phyloP scores from a whole-genome alignment of 2,329 filamentous ascomycete species.

The Bipolaris gigantea region DNA sequence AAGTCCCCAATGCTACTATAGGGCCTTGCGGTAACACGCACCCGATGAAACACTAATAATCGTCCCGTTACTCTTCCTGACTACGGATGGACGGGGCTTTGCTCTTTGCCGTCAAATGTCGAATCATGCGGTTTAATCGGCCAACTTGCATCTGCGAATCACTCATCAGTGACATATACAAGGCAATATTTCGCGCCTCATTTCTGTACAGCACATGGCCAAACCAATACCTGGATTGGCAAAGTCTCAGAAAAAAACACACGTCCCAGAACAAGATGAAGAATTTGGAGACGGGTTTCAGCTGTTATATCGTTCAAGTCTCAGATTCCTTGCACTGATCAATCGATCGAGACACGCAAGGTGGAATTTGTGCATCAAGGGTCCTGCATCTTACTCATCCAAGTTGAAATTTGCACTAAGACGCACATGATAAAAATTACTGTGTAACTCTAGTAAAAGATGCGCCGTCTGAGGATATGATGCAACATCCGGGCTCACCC shows the following conservation, averaged over 20 bases:
- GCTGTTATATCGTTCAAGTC: neutral
- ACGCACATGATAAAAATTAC: neutral
- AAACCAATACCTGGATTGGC: neutral
- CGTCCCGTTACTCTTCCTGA: neutral
- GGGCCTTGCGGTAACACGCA: neutral
- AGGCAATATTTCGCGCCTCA: neutral
- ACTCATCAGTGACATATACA: neutral
- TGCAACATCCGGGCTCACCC: neutral
- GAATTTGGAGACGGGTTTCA: neutral
- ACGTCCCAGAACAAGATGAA: neutral
- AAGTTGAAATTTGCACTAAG: neutral
- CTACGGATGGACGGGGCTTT: neutral
- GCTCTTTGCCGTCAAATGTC: neutral
- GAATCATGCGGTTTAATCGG: neutral
- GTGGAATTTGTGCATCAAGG: neutral
- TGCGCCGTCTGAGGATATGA: neutral
- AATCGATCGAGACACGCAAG: neutral
- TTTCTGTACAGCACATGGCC: neutral
- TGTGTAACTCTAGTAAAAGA: neutral
- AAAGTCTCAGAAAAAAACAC: neutral
- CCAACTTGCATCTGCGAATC: constrained; percentile 6
- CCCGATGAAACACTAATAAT: constrained; percentile 8
- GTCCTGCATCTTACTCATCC: neutral
- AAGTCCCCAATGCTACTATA: neutral
- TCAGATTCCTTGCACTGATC: neutral